A percentile compares a stretch with the other conserved stretches of the same genome.
These are phyloP conservation scores for Solanum sejunctum DNA, from an alignment of 257 asterid genomes.

Conservation along the genomic window DNA sequence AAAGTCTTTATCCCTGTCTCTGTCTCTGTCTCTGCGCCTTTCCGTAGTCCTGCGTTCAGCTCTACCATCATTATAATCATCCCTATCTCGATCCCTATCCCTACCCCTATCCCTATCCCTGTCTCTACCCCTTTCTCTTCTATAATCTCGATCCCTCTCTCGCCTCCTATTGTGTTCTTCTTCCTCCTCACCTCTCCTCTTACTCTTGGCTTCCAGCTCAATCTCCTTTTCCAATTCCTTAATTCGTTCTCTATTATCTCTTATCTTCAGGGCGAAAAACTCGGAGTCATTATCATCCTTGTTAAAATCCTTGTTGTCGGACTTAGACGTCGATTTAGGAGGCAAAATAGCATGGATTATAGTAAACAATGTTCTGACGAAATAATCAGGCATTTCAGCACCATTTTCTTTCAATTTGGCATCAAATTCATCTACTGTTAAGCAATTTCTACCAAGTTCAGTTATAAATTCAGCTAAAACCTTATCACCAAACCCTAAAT, in stretches of 20 bases:
- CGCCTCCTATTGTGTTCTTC: slow-evolving; percentile 5
- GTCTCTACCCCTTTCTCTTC: slow-evolving; percentile 17
- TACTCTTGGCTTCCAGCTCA: slow-evolving; percentile 42
- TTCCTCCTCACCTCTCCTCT: slow-evolving; percentile 24
- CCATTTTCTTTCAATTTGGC: slow-evolving; percentile 46
- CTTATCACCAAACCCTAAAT: slow-evolving; percentile 60
- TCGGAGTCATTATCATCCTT: slow-evolving; percentile 24
- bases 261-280: slow-evolving; percentile 50
- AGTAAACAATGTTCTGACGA: slow-evolving; percentile 64
- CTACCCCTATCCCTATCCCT: slow-evolving; percentile 19
- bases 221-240: slow-evolving; percentile 82
- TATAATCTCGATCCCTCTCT: not conserved
- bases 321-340: slow-evolving; percentile 30
- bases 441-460: slow-evolving; percentile 56
- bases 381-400: slow-evolving; percentile 86
- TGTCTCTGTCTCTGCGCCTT: slow-evolving; percentile 1
- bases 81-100: slow-evolving; percentile 19
- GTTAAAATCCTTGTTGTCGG: slow-evolving; percentile 18
- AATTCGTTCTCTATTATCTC: slow-evolving; percentile 59
- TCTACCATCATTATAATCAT: slow-evolving; percentile 7
- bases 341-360: slow-evolving; percentile 83
- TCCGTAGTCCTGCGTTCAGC: slow-evolving; percentile 14
- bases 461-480: slow-evolving; percentile 75
- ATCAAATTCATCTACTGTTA: slow-evolving; percentile 49
- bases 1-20: not conserved